A percentile compares a stretch with the other conserved stretches of the same genome.
phyloP scores from a whole-genome alignment of 1,284 basidiomycete genomes.

The Hortiboletus rubellus region DNA sequence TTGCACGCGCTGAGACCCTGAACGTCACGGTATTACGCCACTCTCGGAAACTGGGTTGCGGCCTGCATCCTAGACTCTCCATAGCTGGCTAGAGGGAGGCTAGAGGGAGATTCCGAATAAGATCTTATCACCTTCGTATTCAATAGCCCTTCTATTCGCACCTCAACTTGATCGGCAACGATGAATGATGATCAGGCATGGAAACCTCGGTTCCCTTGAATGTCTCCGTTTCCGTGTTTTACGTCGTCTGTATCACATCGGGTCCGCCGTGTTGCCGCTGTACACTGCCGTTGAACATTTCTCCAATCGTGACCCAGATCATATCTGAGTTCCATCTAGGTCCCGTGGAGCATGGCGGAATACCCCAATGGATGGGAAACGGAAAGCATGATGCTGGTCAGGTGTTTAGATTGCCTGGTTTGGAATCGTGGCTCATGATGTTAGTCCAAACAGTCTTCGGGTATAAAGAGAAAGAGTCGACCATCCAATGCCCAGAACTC shows the following conservation, averaged over 20 bases:
- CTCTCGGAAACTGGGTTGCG: too few relatives aligned
- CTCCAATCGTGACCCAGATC: neutral
- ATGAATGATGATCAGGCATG: too few relatives aligned
- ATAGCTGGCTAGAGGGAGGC: too few relatives aligned
- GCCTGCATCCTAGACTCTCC: too few relatives aligned
- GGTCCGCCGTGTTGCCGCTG: neutral
- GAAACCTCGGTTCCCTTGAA: too few relatives aligned
- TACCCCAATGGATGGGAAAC: neutral
- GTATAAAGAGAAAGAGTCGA: slow-evolving; percentile 2
- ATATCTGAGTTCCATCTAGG: neutral
- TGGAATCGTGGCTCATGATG: neutral
- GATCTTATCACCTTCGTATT: too few relatives aligned
- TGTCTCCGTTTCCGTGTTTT: neutral
- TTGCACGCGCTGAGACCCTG: too few relatives aligned
- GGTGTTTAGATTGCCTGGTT: neutral
- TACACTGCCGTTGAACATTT: neutral
- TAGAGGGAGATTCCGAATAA: too few relatives aligned
- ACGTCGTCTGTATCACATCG: neutral
- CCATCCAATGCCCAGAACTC: neutral
- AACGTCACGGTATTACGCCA: too few relatives aligned
- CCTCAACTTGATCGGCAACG: too few relatives aligned
- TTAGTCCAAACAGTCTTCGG: neutral
- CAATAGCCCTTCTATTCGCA: too few relatives aligned
- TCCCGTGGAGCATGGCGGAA: neutral
- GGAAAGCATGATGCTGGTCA: neutral